A percentile compares a stretch with the other conserved stretches of the same genome.
Evolutionary conservation across 2,329 filamentous ascomycete genomes (phyloP).

Genomic region (Tolypocladium capitatum): DNA sequence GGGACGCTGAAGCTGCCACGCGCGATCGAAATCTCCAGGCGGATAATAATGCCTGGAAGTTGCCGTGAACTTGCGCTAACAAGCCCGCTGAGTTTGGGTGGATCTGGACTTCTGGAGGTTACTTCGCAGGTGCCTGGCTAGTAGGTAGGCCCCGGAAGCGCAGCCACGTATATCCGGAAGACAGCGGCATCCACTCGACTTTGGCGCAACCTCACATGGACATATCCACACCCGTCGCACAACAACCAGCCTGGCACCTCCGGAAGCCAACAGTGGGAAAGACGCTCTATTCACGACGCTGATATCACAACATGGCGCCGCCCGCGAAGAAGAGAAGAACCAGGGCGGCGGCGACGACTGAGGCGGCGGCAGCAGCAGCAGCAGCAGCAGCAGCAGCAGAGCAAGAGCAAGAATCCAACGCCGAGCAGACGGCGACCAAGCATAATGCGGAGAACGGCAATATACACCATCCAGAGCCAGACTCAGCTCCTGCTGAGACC

Average conservation of each 20-base stretch:
- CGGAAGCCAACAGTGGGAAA: neutral
- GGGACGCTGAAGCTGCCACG: neutral
- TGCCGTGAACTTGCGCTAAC: no score
- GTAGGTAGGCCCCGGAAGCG: no score
- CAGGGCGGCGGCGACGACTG: slow-evolving; percentile 1
- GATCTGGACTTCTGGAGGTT: no score
- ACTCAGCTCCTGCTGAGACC: slow-evolving; percentile 3
- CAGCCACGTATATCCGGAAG: slow-evolving; percentile 5
- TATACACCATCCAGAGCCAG: neutral
- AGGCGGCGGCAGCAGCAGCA: neutral
- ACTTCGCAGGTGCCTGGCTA: no score
- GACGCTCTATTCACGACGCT: no score
- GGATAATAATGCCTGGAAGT: no score
- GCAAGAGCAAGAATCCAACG: neutral
- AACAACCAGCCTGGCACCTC: neutral
- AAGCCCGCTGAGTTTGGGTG: no score
- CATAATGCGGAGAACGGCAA: neutral
- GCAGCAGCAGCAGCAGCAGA: neutral
- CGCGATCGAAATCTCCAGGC: no score
- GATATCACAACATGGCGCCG: slow-evolving; percentile 11
- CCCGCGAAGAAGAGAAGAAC: slow-evolving; percentile 16
- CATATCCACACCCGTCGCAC: neutral
- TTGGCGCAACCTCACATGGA: no score
- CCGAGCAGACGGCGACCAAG: neutral
- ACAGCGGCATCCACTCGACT: no score